Evolutionary conservation across 768 basidiomycete species (phyloP), one percentile per base, ranked within the genome.

Genomic region (Pisolithus sp.): DNA sequence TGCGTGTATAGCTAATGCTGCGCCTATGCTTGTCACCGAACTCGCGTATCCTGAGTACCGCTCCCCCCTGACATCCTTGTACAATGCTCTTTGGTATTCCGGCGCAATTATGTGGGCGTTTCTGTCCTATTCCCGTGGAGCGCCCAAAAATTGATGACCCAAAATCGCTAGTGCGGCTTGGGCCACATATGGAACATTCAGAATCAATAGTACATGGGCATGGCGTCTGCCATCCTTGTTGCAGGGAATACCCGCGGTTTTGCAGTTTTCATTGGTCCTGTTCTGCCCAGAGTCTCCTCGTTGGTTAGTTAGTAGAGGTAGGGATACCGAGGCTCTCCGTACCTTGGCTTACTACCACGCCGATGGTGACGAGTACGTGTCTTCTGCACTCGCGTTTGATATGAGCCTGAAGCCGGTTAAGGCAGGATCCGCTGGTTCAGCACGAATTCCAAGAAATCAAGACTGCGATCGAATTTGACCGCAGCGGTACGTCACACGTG

Each of bases 1-100:
- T 30, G 53, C 57, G 23, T 20, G 37, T 62, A 43, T 62, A 76
- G 80, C 79, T 23, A 83, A 81, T 59, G 82, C 88, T 48, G 89
- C 90, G 10, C 89, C 91, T 10, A 78, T 92, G 75, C 70, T 93
- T 71, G 82, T 93, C 50, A 85, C 89, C 46, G 91, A 93, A 69
- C 69, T 93, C n/a, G 77, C 90, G 1, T 92, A 92, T 66, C 91
- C 90, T 15, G 73, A 78, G 10, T 85, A 93, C 68, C 89, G 91
- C 58, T 85, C 83, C 13, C 82, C 82, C 31, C 68, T 93, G 53
- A 92, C 87, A 13, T 82, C 86, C 2, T 69, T 81, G 46, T 89
- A 87, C 73, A 89, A 90, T 74, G 85, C 87, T 28, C 82, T 90
- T 54, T 92, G 90, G 89, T 89, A 89, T 65, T 82, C 85, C 15